Base-by-base conservation (phyloP, 164 flowering plant species). In the Umbilicus rupestris region DNA sequence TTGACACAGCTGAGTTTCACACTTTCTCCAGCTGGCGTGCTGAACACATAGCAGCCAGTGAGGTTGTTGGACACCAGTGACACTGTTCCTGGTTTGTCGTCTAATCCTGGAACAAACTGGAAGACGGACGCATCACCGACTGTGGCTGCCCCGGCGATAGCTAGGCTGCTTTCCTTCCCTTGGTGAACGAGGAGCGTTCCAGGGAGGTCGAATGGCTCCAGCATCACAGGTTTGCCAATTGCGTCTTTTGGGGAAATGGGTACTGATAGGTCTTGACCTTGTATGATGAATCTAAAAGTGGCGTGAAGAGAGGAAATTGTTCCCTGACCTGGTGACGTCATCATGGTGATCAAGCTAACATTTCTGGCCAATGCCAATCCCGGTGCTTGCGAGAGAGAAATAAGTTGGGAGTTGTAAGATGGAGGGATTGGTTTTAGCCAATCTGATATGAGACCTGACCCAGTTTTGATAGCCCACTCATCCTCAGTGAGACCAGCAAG, bases 381-480 rank as follows among this genome's bases (percentile, higher is more conserved):
- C 26, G 74, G 26, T 10, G 65, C 71, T 76, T 89, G 96, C 20
- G 79, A 68, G 24, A 94, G 76, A 9, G 93, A 64, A 46, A 89
- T 64, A 30, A 94, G 79, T 19, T 78, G 77, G 33, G 81, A 73
- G 72, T 84, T 89, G 65, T 84, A 77, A n/a, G 67, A 29, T 10
- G 74, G 59, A 24, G 96, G 96, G 50, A 94, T 59, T 44, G 95
- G 85, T 62, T 76, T 76, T n/a, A 90, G 78, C 87, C 84, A 86
- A 46, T 87, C 85, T 0, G 80, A 78, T 19, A 74, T 77, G 17
- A 73, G 72, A 50, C 89, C 63, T 44, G 79, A n/a, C 0, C 72
- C 77, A 12, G 81, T 68, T 71, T 80, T 73, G 26, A 90, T 74
- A 74, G 84, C 84, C 88, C 83, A 82, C 70, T 90, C 96, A 20